Conservation (phyloP, 2,329 filamentous ascomycete genomes). For the Rutstroemia sp. region DNA sequence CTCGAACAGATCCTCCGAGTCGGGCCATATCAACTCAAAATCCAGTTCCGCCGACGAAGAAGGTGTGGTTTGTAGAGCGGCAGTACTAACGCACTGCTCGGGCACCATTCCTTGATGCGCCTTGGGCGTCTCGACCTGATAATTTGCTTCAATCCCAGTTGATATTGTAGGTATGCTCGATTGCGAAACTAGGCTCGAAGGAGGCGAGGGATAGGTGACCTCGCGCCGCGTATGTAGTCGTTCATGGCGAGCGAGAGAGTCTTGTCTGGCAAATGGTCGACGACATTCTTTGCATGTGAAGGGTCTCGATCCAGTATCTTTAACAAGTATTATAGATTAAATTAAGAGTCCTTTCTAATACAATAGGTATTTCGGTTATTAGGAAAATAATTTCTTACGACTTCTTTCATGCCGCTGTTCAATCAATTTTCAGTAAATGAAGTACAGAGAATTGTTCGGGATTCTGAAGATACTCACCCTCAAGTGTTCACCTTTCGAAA, state of each 20-base stretch:
- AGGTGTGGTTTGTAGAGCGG: constrained; percentile 5
- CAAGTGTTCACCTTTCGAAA: constrained; percentile 36
- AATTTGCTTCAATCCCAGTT: constrained; percentile 2
- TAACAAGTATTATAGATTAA: not conserved
- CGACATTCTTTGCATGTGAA: constrained; percentile 35
- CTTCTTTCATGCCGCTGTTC: constrained; percentile 4
- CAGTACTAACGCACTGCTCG: not conserved
- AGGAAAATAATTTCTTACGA: not conserved
- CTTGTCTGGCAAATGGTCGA: constrained; percentile 36
- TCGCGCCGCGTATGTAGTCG: constrained; percentile 32
- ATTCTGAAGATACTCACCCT: constrained; percentile 23
- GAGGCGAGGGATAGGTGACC: constrained; percentile 19
- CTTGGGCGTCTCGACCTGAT: not conserved
- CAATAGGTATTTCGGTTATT: not conserved
- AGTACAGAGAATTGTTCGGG: not conserved
- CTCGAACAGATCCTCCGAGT: constrained; percentile 37
- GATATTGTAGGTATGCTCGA: constrained; percentile 1
- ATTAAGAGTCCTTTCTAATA: constrained; percentile 16
- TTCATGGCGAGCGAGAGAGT: constrained; percentile 37
- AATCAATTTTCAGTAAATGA: not conserved
- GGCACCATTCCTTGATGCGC: not conserved
- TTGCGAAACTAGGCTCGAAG: constrained; percentile 9
- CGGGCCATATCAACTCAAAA: constrained; percentile 37
- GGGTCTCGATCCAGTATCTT: constrained; percentile 24
- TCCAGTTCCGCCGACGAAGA: constrained; percentile 20